Evolutionary conservation across 2,329 filamentous ascomycete genomes (phyloP).

Genomic region (Hypoxylon sp.): DNA sequence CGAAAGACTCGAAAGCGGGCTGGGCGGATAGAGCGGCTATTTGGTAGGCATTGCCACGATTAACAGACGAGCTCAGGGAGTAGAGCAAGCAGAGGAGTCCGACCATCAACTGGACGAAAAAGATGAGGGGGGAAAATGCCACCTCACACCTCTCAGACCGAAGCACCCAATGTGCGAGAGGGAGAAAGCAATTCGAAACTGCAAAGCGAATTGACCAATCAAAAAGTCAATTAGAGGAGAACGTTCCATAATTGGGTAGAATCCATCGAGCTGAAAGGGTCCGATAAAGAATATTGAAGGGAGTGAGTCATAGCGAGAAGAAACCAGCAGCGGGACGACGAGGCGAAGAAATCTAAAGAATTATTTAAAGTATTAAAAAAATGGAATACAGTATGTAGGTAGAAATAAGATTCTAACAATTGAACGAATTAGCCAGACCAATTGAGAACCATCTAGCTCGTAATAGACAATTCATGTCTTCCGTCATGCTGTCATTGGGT

Average conservation of each 20-base stretch:
- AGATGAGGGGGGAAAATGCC: constrained; percentile 19
- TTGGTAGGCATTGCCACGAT: constrained; percentile 7
- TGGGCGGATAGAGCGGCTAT: constrained; percentile 35
- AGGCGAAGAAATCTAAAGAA: constrained; percentile 21
- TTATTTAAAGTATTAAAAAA: constrained; percentile 14
- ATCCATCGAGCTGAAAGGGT: constrained; percentile 19
- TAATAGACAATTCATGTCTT: background rate
- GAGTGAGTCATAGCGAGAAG: constrained; percentile 38
- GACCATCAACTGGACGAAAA: constrained; percentile 1
- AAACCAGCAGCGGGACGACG: background rate
- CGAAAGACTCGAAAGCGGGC: constrained; percentile 18
- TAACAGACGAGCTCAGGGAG: constrained; percentile 10
- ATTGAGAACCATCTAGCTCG: too few relatives aligned
- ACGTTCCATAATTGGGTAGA: constrained; percentile 33
- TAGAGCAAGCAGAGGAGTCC: constrained; percentile 12
- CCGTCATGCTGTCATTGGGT: background rate
- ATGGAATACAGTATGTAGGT: constrained; percentile 10
- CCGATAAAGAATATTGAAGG: background rate
- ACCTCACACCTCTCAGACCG: constrained; percentile 17
- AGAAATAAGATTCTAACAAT: background rate
- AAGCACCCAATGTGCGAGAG: too few relatives aligned
- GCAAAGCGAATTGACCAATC: constrained; percentile 41
- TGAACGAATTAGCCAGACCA: constrained; percentile 14
- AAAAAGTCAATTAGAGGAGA: constrained; percentile 8
- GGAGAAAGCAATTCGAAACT: constrained; percentile 11